Evolutionary conservation across 257 asterid species (phyloP), one percentile per base, ranked within the genome.

Genomic region (Euphrasia confusa): DNA sequence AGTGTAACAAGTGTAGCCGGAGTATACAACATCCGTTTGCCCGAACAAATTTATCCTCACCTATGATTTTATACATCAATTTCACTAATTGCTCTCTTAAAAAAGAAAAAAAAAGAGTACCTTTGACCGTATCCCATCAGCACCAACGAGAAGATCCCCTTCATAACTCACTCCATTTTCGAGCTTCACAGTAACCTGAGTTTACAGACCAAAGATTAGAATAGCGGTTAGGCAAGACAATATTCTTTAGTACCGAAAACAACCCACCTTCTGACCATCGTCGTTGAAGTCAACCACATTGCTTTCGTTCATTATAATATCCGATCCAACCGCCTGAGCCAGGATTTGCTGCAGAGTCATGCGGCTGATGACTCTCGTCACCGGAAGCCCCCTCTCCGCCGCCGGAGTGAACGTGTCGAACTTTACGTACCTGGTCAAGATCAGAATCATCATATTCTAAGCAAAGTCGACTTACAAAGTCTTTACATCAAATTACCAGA

Each of bases 401-500:
- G 96, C 97, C 54, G 99, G 99, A 68, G 96, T 89, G 83, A 93
- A 93, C 4, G 96, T 93, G 70, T 93, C 99, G 72, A 93, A 93
- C 88, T 93, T 93, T 73, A 80, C 76, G 72, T 84, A 93, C 99
- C 97, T 93, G 91, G 70, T 72, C 72, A 72, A 14, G 6, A 49
- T 48, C 10, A 13, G 4, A 15, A 2, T 2, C 17, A 48, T 14
- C 24, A 13, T 21, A 21, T 21, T 21, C 24, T 21, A 21, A 21
- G 24, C 24, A 21, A 21, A 21, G n/a, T n/a, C n/a, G 24, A 21
- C 1, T 21, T 21, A 21, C 24, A 21, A 1, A 21, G 24, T 21
- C 24, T n/a, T n/a, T n/a, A n/a, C n/a, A n/a, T n/a, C n/a, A n/a
- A n/a, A n/a, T n/a, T 5, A 30, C n/a, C n/a, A n/a, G n/a, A 21